A percentile compares a stretch with the other conserved stretches of the same genome.
These are phyloP conservation scores for Jimgerdemannia lactiflua DNA, from an alignment of 192 early-diverging fungal species.

Conservation along the genomic window DNA sequence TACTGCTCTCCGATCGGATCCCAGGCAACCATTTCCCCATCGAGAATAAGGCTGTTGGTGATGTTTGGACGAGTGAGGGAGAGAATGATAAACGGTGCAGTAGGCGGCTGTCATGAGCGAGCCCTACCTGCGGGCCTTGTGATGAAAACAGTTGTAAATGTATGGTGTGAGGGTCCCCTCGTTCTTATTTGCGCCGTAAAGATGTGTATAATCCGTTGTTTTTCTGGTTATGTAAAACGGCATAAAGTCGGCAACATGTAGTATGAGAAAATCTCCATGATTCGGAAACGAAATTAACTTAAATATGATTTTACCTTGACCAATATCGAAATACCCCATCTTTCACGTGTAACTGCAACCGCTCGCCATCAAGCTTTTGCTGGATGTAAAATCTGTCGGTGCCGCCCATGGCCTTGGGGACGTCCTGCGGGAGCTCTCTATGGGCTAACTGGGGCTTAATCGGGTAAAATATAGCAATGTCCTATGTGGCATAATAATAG, in stretches of 20 bases:
- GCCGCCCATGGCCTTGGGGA: conserved; percentile 40
- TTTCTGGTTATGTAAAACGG: conserved; percentile 36
- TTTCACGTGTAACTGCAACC: conserved; percentile 68
- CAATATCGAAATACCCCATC: conserved; percentile 46
- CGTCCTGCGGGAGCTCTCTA: conserved; percentile 39
- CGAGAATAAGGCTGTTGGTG: conserved; percentile 61
- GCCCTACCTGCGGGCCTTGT: conserved; percentile 37
- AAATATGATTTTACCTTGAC: conserved; percentile 41
- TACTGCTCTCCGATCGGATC: conserved; percentile 58
- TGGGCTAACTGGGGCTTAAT: conserved; percentile 71
- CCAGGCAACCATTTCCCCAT: conserved; percentile 80
- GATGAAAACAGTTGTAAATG: conserved; percentile 50
- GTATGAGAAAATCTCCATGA: conserved; percentile 18
- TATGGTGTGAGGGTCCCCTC: conserved; percentile 56
- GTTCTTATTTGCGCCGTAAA: conserved; percentile 56
- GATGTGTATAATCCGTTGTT: conserved; percentile 65
- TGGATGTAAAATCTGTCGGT: conserved; percentile 68
- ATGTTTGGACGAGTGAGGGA: neutral
- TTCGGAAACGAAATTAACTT: too few relatives aligned
- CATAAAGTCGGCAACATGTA: neutral
- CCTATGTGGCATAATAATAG: conserved; percentile 21
- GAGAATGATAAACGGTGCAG: neutral
- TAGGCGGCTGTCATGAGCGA: neutral
- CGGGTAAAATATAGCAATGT: conserved; percentile 52
- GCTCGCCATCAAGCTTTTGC: conserved; percentile 82